Conservation (phyloP, 2,329 filamentous ascomycete species). For the Aureobasidium sp. region DNA sequence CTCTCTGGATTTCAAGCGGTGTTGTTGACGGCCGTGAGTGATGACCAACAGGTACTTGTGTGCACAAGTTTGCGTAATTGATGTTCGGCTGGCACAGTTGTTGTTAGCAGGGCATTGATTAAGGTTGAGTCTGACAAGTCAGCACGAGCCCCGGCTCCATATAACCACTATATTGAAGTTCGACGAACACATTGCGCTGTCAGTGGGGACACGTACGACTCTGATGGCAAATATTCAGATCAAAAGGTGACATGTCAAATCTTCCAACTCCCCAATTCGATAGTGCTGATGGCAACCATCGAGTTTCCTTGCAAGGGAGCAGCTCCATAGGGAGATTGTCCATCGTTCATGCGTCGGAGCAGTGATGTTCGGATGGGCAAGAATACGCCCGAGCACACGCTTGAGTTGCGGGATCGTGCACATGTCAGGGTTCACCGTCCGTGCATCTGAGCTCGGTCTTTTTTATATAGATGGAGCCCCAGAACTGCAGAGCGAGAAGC, state of each 20-base stretch:
- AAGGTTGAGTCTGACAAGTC: slow-evolving; percentile 7
- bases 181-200: neutral
- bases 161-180: neutral
- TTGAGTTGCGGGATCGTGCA: neutral
- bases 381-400: neutral
- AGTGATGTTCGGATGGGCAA: neutral
- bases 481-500: neutral
- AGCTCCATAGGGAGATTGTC: too few relatives aligned
- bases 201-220: slow-evolving; percentile 3
- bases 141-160: neutral
- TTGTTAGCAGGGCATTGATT: neutral
- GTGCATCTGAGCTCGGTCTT: slow-evolving; percentile 3
- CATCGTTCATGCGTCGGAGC: neutral
- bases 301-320: too few relatives aligned
- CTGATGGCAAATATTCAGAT: too few relatives aligned
- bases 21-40: too few relatives aligned
- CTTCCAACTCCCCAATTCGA: too few relatives aligned
- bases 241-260: too few relatives aligned
- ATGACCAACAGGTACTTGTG: too few relatives aligned
- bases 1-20: too few relatives aligned
- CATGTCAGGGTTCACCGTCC: slow-evolving; percentile 6
- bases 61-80: too few relatives aligned
- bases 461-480: neutral
- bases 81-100: neutral
- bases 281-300: too few relatives aligned